These are phyloP conservation scores for Amanita exitialis DNA, from an alignment of 768 basidiomycete species.

Conservation along the genomic window DNA sequence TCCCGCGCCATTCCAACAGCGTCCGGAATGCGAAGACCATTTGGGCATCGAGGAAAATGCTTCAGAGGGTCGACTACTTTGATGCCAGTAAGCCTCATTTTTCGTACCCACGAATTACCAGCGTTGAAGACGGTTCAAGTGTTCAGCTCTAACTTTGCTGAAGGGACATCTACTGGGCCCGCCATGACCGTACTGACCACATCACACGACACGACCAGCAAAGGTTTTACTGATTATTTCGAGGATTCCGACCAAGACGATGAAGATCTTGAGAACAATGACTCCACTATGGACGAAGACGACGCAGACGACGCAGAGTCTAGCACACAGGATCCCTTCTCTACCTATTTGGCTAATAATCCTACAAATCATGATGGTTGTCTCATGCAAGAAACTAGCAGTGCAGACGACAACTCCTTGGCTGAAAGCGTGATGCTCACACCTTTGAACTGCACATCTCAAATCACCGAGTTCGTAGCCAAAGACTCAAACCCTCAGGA, in stretches of 20 bases:
- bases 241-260: slow-evolving; percentile 43
- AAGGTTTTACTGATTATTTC: slow-evolving; percentile 27
- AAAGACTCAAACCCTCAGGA: not conserved
- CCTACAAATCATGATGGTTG: not conserved
- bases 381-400: not conserved
- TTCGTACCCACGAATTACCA: not conserved
- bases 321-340: not conserved
- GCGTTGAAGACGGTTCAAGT: slow-evolving; percentile 21
- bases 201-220: slow-evolving; percentile 12
- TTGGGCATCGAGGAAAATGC: slow-evolving; percentile 58
- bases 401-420: not conserved
- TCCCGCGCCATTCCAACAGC: slow-evolving; percentile 36
- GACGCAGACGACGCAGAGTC: slow-evolving; percentile 1
- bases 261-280: slow-evolving; percentile 13
- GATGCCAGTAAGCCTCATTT: slow-evolving; percentile 41
- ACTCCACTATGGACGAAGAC: slow-evolving; percentile 2
- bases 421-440: not conserved
- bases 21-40: slow-evolving; percentile 36
- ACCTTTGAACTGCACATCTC: not conserved
- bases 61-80: slow-evolving; percentile 72
- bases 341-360: not conserved
- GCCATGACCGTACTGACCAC: slow-evolving; percentile 13
- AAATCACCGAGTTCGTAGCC: not conserved
- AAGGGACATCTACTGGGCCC: slow-evolving; percentile 28
- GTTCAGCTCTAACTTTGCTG: slow-evolving; percentile 65